Percentiles rank a stretch among this genome's conserved stretches.
phyloP scores from a whole-genome alignment of 148 eudicot species.

The Polygonum aviculare region DNA sequence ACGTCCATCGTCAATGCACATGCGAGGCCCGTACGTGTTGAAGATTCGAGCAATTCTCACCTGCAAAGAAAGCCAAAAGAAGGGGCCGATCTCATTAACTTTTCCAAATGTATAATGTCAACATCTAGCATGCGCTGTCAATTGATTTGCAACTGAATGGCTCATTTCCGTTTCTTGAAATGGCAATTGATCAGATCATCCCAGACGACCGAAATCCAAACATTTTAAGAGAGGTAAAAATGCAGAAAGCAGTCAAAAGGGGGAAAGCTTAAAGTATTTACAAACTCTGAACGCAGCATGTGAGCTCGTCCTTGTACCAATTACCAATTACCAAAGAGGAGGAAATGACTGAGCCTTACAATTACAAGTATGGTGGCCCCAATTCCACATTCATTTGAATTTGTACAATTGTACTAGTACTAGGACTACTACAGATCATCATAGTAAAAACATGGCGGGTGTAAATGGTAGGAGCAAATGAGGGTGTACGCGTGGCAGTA shows the following conservation, averaged over 20 bases:
- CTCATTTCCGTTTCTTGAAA: too few species aligned
- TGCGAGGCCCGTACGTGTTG: slow-evolving; percentile 89
- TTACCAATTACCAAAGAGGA: background rate
- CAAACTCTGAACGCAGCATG: background rate
- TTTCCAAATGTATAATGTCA: too few species aligned
- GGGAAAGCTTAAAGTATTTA: background rate
- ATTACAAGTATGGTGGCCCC: background rate
- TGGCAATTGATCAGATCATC: background rate
- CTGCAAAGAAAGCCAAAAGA: slow-evolving; percentile 17
- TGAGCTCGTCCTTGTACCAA: background rate
- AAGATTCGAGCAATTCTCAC: slow-evolving; percentile 96
- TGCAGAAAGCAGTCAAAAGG: too few species aligned
- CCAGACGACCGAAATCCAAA: background rate
- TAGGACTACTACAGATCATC: too few species aligned
- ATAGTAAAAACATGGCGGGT: too few species aligned
- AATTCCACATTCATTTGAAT: background rate
- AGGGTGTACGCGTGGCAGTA: background rate
- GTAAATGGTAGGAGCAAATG: background rate
- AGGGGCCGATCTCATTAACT: background rate
- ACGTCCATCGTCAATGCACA: slow-evolving; percentile 93
- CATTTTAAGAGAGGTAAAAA: background rate
- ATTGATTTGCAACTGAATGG: too few species aligned
- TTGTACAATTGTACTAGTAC: background rate
- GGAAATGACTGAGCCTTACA: background rate
- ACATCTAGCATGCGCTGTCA: too few species aligned